Conservation (phyloP, 1,284 basidiomycete species). For the Leucoagaricus sp. region DNA sequence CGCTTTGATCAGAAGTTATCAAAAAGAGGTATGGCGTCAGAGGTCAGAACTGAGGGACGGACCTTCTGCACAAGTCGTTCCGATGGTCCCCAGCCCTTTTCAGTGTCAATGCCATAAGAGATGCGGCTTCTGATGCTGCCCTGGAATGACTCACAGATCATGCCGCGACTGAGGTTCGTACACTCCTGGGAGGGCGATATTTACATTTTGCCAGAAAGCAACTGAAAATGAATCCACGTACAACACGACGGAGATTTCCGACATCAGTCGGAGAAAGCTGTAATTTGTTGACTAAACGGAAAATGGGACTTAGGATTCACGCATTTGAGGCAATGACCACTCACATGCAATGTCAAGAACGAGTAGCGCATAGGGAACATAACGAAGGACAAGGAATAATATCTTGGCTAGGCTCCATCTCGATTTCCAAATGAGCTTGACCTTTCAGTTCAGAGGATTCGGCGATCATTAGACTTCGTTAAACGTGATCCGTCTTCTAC, state of each 20-base stretch:
- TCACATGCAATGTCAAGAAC: neutral
- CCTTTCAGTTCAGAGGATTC: neutral
- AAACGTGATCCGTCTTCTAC: neutral
- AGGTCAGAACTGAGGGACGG: neutral
- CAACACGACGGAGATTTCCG: neutral
- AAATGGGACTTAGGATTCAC: neutral
- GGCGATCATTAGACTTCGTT: neutral
- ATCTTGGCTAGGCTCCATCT: neutral
- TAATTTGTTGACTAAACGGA: neutral
- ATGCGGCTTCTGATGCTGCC: neutral
- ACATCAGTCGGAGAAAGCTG: neutral
- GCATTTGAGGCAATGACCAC: neutral
- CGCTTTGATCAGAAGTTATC: neutral
- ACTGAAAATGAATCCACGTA: neutral
- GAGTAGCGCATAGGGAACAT: neutral
- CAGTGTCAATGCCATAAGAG: too few relatives aligned
- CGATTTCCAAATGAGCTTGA: neutral
- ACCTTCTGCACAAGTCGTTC: slow-evolving; percentile 2
- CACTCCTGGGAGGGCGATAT: neutral
- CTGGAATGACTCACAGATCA: neutral
- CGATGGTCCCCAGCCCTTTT: neutral
- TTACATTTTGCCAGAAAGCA: neutral
- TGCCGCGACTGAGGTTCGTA: neutral
- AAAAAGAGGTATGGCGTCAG: too few relatives aligned
- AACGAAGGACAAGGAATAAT: neutral